A percentile compares a stretch with the other conserved stretches of the same genome.
These are phyloP conservation scores for Candida chilensis DNA, from an alignment of 805 yeast species.

Conservation along the genomic window DNA sequence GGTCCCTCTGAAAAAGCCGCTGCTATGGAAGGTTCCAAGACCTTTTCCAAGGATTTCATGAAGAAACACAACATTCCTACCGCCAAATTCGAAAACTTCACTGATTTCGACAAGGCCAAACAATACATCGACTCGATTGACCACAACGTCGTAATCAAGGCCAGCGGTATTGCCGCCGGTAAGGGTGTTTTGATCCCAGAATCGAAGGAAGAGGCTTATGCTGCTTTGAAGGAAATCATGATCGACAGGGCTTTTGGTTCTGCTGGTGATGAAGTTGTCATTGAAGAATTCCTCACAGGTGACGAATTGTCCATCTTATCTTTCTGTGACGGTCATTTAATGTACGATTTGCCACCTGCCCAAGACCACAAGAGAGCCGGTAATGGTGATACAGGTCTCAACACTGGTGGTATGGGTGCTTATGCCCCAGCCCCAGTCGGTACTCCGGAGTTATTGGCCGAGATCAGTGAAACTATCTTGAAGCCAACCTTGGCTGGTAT, in stretches of 20 bases:
- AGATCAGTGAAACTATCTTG: slow-evolving; percentile 68
- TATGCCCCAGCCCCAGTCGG: slow-evolving; percentile 98
- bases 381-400: slow-evolving; percentile 87
- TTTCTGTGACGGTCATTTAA: slow-evolving; percentile 87
- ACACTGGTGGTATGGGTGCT: slow-evolving; percentile 99
- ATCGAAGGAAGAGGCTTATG: slow-evolving; percentile 73
- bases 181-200: slow-evolving; percentile 95
- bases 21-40: slow-evolving; percentile 91
- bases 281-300: slow-evolving; percentile 94
- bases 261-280: slow-evolving; percentile 90
- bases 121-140: slow-evolving; percentile 55
- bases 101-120: slow-evolving; percentile 66
- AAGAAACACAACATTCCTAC: slow-evolving; percentile 88
- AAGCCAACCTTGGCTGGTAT: slow-evolving; percentile 92
- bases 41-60: slow-evolving; percentile 92
- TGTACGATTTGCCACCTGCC: slow-evolving; percentile 88
- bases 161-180: slow-evolving; percentile 98
- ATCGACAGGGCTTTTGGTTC: slow-evolving; percentile 78
- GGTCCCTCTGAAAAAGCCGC: slow-evolving; percentile 96
- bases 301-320: slow-evolving; percentile 93
- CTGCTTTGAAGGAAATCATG: slow-evolving; percentile 84
- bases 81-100: slow-evolving; percentile 81
- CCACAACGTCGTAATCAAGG: slow-evolving; percentile 85
- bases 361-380: slow-evolving; percentile 97
- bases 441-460: slow-evolving; percentile 58